phyloP scores from a whole-genome alignment of 495 filamentous ascomycete species.

The Ramalina intermedia region DNA sequence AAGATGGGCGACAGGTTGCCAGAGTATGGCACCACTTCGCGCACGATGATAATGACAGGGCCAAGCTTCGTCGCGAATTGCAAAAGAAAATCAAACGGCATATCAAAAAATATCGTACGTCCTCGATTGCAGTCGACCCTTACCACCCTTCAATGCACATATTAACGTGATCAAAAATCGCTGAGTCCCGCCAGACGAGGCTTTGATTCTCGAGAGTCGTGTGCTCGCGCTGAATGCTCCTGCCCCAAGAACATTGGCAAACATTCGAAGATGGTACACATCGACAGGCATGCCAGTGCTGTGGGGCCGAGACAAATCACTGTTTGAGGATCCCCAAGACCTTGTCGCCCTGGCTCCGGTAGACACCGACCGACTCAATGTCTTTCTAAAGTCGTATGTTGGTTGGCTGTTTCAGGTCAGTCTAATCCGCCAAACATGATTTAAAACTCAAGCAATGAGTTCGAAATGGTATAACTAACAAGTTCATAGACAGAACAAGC shows the following conservation, averaged over 20 bases:
- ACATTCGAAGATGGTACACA: slow-evolving; percentile 6
- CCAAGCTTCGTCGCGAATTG: background rate
- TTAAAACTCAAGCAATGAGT: no score
- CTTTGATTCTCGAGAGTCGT: slow-evolving; percentile 11
- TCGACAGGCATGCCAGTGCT: background rate
- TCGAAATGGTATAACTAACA: background rate
- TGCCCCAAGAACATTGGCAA: background rate
- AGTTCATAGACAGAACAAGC: background rate
- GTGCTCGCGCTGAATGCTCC: slow-evolving; percentile 8
- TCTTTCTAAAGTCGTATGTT: slow-evolving; percentile 6
- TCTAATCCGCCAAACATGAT: background rate
- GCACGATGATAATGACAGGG: background rate
- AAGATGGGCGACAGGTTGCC: background rate
- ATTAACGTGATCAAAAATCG: no score
- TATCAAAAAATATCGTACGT: slow-evolving; percentile 11
- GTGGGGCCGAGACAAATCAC: slow-evolving; percentile 5
- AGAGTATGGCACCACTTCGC: slow-evolving; percentile 1
- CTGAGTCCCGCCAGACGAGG: slow-evolving; percentile 7
- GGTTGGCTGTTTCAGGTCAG: slow-evolving; percentile 7
- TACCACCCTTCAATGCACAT: no score
- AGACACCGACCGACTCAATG: slow-evolving; percentile 7
- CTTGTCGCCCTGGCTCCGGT: slow-evolving; percentile 9
- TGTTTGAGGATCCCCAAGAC: slow-evolving; percentile 7
- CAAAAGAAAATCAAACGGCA: slow-evolving; percentile 4
- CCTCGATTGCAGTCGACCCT: background rate